Evolutionary conservation across 257 asterid species (phyloP), one percentile per base, ranked within the genome.

Genomic region (Nicotiana benthamiana): DNA sequence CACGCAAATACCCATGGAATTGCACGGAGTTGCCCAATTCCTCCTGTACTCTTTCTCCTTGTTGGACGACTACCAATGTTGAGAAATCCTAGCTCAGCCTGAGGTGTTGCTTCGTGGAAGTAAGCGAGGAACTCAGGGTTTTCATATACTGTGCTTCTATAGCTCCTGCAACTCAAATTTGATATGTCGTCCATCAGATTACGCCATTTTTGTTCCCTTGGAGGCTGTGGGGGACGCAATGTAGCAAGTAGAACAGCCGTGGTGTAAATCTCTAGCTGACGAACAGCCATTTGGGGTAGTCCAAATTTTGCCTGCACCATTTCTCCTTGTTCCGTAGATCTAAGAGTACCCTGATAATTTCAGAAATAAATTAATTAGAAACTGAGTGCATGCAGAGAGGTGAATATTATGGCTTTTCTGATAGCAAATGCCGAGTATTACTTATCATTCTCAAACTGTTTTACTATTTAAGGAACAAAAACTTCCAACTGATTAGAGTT

Each of bases 281-380:
- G 92, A 68, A 93, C 90, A n/a, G 99, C 97, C 83, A 91, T 92
- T 75, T 93, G 94, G 61, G 99, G 98, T 60, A 92, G 88, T 34
- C 99, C 99, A 43, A 95, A 95, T 75, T 95, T 95, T 16, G 99
- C 99, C 82, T 95, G 99, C 84, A 95, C 99, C 99, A 95, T 95
- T 90, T 95, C 99, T 81, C 99, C 99, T 88, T 95, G 99, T 79
- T 95, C 99, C 0, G 98, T 95, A 63, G 98, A 92, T 74, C 99
- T 87, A 4, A 95, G 90, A 22, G 97, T 88, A 40, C 99, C 99
- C 99, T 94, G 90, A 64, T 75, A 54, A 83, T 17, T 79, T 63
- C 75, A 10, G 28, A 51, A 17, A 27, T 1, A 72, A 72, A 46
- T 72, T 46, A 70, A 11, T 40, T 40, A 40, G 26, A 27, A 8